Base-by-base conservation (phyloP, 2,329 filamentous ascomycete genomes). In the Nemania sp. region DNA sequence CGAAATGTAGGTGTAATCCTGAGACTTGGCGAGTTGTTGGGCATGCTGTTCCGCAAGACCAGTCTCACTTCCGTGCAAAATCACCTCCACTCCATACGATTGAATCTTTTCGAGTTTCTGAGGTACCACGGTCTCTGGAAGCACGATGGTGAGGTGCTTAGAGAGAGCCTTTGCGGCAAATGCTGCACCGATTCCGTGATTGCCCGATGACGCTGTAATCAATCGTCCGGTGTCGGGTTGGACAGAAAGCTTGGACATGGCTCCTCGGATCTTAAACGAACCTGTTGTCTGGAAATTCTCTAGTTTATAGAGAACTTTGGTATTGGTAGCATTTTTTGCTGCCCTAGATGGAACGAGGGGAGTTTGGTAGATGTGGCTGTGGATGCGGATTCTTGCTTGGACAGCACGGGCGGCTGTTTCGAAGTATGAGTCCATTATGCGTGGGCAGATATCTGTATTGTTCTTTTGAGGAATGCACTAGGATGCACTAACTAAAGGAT, bases 251-350 rank as follows among this genome's bases (percentile, higher is more conserved):
- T 60, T 60, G 10, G 57, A 60, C 47, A 60, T 52, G 8, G 57
- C 45, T 7, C 57, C 57, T 15, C 57, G 38, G 13, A 60, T 22
- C 22, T 60, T 60, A 24, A 60, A 60, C 15, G 57, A 52, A 13
- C 57, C 57, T 15, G 57, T 52, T 41, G 15, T 41, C 26, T 60
- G 57, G 18, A 60, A 60, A n/a, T 60, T 52, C 45, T 60, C 57
- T 8, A 52, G 22, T n/a, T 60, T 60, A 22, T 41, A 60, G 45
- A 52, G 47, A 20, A 52, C 22, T 20, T 29, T 41, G 1, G 2
- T 8, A 27, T n/a, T 52, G 3, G 22, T 27, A 2, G 13, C 7
- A n/a, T 24, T 41, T n/a, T 26, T 41, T 11, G 45, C 15, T 13
- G 22, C 26, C 18, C 57, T 41, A 7, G 57, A 60, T 26, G 57